Percentiles rank a stretch among this genome's conserved stretches.
Conservation (phyloP, 345 rosid species). For the Sisymbrium altissimum region DNA sequence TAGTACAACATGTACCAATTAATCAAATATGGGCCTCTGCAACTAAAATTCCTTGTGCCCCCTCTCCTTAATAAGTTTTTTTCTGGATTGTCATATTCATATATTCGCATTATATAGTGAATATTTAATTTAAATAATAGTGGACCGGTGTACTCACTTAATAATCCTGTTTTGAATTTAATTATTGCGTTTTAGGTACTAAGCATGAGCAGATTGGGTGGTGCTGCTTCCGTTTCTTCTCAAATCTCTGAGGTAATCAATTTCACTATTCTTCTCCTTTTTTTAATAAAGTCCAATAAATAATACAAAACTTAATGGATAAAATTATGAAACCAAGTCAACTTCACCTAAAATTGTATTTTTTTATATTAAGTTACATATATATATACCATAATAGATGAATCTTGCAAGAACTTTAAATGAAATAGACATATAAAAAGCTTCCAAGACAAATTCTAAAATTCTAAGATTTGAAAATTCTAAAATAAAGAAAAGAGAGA, state of each 20-base stretch:
- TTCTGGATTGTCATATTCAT: conserved; percentile 9
- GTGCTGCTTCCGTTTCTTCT: conserved; percentile 85
- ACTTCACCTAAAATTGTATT: background rate
- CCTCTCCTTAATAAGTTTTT: background rate
- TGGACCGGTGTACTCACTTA: background rate
- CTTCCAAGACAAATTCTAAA: conserved; percentile 42
- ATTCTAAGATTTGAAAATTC: background rate
- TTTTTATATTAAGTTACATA: background rate
- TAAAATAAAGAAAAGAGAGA: conserved; percentile 33
- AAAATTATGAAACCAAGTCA: background rate
- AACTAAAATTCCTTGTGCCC: conserved; percentile 33
- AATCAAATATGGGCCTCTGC: conserved; percentile 33
- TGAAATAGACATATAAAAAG: background rate
- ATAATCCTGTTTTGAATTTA: background rate
- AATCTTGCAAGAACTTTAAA: background rate
- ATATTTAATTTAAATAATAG: background rate
- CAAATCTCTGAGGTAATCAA: conserved; percentile 73
- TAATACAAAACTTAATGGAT: background rate
- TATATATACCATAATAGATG: background rate
- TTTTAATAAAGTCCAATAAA: background rate
- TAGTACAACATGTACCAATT: background rate
- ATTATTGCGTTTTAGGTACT: conserved; percentile 54
- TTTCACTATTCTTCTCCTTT: background rate
- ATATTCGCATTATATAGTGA: background rate
- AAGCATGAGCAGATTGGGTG: conserved; percentile 96